Evolutionary conservation across 257 asterid species (phyloP), one percentile per base, ranked within the genome.

Genomic region (Solanum chilense): DNA sequence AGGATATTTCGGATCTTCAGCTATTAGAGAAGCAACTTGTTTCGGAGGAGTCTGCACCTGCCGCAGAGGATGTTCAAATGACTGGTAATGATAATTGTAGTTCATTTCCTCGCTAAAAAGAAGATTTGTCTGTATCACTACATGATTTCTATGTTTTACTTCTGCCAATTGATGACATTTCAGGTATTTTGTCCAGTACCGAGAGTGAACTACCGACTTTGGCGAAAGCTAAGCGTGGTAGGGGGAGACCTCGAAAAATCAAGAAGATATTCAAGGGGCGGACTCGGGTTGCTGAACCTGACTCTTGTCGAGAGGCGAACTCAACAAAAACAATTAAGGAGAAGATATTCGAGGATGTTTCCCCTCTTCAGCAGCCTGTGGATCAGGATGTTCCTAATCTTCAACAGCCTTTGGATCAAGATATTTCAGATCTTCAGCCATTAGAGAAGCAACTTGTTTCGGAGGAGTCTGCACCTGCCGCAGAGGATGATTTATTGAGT

Each of bases 251-350:
- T 82, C 85, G 92, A 37, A 86, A 14, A 68, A 37, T n/a, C 84
- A 90, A 39, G 82, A 75, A 49, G 83, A 85, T 73, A 68, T 12
- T 27, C 74, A 27, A 68, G 74, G 21, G 74, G 8, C 10, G 64
- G 49, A 49, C 93, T 45, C 82, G 90, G 87, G 80, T 89, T 56
- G 42, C 92, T 75, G 74, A 85, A 74, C 88, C 94, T 31, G 92
- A 90, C 73, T 60, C n/a, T 69, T 89, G 85, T 88, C 96, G 96
- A 23, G 71, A 89, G 80, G 92, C 93, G 15, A 69, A 31, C 12
- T 68, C 21, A 12, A 68, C 39, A 27, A 29, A 68, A 29, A 6
- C 11, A 29, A 12, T 29, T 64, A 64, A n/a, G 71, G n/a, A 12
- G 71, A 62, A 62, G 29, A 62, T 21, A 62, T 62, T 27, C 20